Evolutionary conservation across 2,329 filamentous ascomycete species (phyloP).

Genomic region (Penicillium oxalicum): DNA sequence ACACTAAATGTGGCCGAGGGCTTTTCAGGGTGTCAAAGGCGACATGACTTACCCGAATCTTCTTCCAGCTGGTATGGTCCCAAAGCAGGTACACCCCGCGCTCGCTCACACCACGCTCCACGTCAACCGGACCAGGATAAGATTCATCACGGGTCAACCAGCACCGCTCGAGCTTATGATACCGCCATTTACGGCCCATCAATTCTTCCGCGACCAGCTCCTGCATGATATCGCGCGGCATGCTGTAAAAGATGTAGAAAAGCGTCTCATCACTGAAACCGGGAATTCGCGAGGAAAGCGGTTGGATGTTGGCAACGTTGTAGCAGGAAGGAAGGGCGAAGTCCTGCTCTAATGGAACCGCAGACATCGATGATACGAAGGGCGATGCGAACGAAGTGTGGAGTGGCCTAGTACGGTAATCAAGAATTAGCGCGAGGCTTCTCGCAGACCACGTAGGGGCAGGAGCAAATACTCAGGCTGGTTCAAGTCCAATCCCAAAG

Average conservation of each 20-base stretch:
- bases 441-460: background rate
- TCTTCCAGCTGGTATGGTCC: constrained; percentile 47
- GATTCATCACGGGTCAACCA: constrained; percentile 48
- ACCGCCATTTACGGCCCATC: constrained; percentile 49
- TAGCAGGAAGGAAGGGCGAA: constrained; percentile 60
- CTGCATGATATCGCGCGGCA: constrained; percentile 60
- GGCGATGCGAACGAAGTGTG: constrained; percentile 60
- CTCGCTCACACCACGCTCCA: constrained; percentile 45
- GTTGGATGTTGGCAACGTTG: constrained; percentile 60
- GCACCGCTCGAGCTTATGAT: constrained; percentile 48
- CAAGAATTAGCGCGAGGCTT: constrained; percentile 13
- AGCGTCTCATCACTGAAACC: constrained; percentile 60
- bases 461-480: constrained; percentile 49
- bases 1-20: background rate
- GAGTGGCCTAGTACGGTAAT: constrained; percentile 43
- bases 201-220: constrained; percentile 60
- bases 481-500: constrained; percentile 59
- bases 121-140: constrained; percentile 43
- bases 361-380: constrained; percentile 53
- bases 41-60: constrained; percentile 38
- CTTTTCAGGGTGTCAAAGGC: no score
- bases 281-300: constrained; percentile 52
- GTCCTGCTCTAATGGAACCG: constrained; percentile 56
- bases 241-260: constrained; percentile 65
- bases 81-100: constrained; percentile 49